Evolutionary conservation across 2,329 filamentous ascomycete genomes (phyloP).

Genomic region (Myotisia sp.): DNA sequence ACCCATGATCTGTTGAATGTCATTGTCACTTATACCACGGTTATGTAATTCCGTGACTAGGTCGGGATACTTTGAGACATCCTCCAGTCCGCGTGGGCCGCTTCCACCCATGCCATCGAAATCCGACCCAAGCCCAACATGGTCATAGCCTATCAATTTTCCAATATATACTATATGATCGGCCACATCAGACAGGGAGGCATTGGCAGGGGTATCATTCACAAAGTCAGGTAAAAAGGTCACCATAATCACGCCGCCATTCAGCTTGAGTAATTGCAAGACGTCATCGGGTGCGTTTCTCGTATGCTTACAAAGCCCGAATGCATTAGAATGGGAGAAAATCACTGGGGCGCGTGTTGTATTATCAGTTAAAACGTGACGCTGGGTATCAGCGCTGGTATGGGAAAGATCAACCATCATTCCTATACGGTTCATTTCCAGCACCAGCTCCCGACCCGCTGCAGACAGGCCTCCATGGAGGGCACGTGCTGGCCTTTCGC

Average conservation of each 20-base stretch:
- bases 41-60: slow-evolving; percentile 61
- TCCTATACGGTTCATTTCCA: slow-evolving; percentile 86
- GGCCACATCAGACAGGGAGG: slow-evolving; percentile 62
- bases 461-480: slow-evolving; percentile 52
- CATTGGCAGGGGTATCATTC: slow-evolving; percentile 43
- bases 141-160: slow-evolving; percentile 65
- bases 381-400: slow-evolving; percentile 65
- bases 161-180: slow-evolving; percentile 74
- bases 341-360: slow-evolving; percentile 72
- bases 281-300: slow-evolving; percentile 82
- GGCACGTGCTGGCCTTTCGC: slow-evolving; percentile 43
- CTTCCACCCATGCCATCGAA: slow-evolving; percentile 55
- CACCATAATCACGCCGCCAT: slow-evolving; percentile 71
- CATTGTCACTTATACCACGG: slow-evolving; percentile 57
- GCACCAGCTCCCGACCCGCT: slow-evolving; percentile 53
- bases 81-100: slow-evolving; percentile 57
- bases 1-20: slow-evolving; percentile 63
- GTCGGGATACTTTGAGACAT: slow-evolving; percentile 70
- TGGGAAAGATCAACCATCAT: slow-evolving; percentile 90
- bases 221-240: slow-evolving; percentile 78
- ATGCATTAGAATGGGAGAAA: slow-evolving; percentile 75
- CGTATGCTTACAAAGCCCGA: slow-evolving; percentile 69
- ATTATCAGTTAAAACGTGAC: slow-evolving; percentile 58
- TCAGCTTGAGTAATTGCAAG: slow-evolving; percentile 58
- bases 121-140: slow-evolving; percentile 80